Evolutionary conservation across 140 eudicot species (phyloP).

Genomic region (Oenanthe javanica): DNA sequence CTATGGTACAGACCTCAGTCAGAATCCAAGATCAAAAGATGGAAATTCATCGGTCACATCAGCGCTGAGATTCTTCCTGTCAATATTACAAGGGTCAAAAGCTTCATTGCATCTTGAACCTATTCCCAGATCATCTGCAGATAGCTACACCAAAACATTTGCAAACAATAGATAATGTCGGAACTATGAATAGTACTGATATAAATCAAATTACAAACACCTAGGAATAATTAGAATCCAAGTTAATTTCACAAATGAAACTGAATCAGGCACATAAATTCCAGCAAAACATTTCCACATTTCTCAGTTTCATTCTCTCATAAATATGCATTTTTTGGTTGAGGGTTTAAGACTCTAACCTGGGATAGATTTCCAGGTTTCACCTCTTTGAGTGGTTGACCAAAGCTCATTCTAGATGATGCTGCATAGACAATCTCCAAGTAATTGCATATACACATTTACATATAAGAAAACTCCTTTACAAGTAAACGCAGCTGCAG

Average conservation of each 20-base stretch:
- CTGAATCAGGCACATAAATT: background rate
- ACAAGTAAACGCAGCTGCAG: background rate
- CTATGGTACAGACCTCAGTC: conserved; percentile 12
- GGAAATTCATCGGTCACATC: conserved; percentile 39
- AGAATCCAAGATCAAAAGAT: conserved; percentile 84
- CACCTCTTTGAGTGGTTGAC: conserved; percentile 19
- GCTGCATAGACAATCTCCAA: conserved; percentile 22
- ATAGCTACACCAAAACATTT: conserved; percentile 26
- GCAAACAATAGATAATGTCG: conserved; percentile 9
- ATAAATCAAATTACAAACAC: background rate
- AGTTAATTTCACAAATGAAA: background rate
- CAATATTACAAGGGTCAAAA: conserved; percentile 13
- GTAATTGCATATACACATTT: conserved; percentile 1
- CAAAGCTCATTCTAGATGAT: conserved; percentile 20
- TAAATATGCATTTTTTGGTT: background rate
- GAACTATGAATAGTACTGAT: background rate
- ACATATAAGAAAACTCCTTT: background rate
- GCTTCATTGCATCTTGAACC: conserved; percentile 13
- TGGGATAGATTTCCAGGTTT: conserved; percentile 20
- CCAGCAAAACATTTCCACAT: background rate
- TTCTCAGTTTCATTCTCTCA: background rate
- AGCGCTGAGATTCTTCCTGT: conserved; percentile 1
- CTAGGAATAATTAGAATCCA: background rate
- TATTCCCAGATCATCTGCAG: conserved; percentile 18
- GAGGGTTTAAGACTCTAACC: conserved; percentile 23